These are phyloP conservation scores for Phytopythium chamaehyphon DNA, from an alignment of 352 stramenopile species.

Conservation along the genomic window DNA sequence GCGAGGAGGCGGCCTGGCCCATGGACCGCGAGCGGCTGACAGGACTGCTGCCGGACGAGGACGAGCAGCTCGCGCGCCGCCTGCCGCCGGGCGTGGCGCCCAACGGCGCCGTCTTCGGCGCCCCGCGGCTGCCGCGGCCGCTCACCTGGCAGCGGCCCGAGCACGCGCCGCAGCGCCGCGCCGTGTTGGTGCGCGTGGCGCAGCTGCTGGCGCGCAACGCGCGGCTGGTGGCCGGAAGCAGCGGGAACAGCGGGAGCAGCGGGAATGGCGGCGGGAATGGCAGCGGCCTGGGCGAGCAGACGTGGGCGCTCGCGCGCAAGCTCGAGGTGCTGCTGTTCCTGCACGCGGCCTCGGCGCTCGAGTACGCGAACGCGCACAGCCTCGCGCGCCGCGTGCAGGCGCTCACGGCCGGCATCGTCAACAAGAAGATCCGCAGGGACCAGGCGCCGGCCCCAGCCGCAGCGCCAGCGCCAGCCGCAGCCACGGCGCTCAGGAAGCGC, in stretches of 20 bases:
- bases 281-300: slow-evolving; percentile 23
- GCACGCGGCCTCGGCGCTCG: slow-evolving; percentile 74
- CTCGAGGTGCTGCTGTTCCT: slow-evolving; percentile 82
- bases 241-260: neutral
- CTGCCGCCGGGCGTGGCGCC: slow-evolving; percentile 59
- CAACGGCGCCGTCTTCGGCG: slow-evolving; percentile 73
- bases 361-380: slow-evolving; percentile 81
- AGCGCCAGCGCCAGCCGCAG: slow-evolving; percentile 25
- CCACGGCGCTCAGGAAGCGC: slow-evolving; percentile 33
- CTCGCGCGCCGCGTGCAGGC: slow-evolving; percentile 74
- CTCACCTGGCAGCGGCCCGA: slow-evolving; percentile 81
- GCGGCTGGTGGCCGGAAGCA: slow-evolving; percentile 22
- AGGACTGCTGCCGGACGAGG: slow-evolving; percentile 4
- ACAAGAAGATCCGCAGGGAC: slow-evolving; percentile 80
- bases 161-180: slow-evolving; percentile 61
- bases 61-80: slow-evolving; percentile 21
- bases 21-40: slow-evolving; percentile 4
- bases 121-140: slow-evolving; percentile 59
- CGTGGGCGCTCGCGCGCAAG: slow-evolving; percentile 73
- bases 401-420: slow-evolving; percentile 75
- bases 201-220: slow-evolving; percentile 59
- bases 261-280: no score
- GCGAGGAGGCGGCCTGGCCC: neutral
- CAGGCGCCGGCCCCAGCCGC: no score
- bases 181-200: slow-evolving; percentile 63